phyloP scores from a whole-genome alignment of 1,284 basidiomycete species.

The Clitocybe nebularis region DNA sequence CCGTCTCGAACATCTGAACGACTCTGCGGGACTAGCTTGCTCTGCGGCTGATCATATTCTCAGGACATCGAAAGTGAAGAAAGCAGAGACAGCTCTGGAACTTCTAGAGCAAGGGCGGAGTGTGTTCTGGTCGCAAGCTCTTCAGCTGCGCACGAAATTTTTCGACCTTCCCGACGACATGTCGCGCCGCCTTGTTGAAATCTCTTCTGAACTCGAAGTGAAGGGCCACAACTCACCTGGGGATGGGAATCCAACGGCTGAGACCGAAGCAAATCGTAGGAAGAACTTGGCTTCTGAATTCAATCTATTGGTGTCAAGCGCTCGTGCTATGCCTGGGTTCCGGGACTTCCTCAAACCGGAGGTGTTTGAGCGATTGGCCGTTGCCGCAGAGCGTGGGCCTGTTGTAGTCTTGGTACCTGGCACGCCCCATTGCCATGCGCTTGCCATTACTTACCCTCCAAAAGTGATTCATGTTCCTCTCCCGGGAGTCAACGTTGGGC shows the following conservation, averaged over 20 bases:
- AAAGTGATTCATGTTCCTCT: not conserved
- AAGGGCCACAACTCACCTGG: too few relatives aligned
- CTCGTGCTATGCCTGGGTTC: not conserved
- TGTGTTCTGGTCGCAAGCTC: not conserved
- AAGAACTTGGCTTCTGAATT: too few relatives aligned
- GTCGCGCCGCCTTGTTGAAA: too few relatives aligned
- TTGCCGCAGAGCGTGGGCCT: not conserved
- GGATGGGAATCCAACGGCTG: too few relatives aligned
- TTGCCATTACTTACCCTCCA: not conserved
- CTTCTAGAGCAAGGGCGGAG: not conserved
- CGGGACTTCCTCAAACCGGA: not conserved
- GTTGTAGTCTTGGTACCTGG: not conserved
- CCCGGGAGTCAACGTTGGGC: too few relatives aligned
- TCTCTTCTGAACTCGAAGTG: too few relatives aligned
- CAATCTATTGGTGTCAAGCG: too few relatives aligned
- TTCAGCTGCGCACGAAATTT: not conserved
- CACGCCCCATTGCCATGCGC: not conserved
- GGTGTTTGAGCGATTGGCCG: not conserved
- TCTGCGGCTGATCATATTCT: too few relatives aligned
- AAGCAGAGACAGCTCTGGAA: too few relatives aligned
- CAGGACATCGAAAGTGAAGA: too few relatives aligned
- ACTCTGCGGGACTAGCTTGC: not conserved
- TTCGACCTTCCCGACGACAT: too few relatives aligned
- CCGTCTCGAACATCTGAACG: not conserved
- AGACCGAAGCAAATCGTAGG: too few relatives aligned